Evolutionary conservation across 23 red algal species (phyloP).

Genomic region (Agarophyton chilense): DNA sequence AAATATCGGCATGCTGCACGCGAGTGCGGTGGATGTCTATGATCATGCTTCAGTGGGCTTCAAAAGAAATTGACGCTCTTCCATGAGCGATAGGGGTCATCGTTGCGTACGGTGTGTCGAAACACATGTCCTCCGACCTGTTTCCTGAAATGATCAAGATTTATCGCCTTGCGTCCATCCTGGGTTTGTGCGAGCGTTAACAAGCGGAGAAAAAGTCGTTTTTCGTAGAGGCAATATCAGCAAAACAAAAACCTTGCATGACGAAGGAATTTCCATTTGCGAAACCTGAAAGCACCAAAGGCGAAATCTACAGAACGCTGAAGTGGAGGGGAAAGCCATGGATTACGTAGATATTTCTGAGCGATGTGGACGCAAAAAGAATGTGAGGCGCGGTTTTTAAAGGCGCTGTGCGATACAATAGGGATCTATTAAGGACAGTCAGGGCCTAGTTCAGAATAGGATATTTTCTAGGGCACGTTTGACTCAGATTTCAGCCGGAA

Average conservation of each 20-base stretch:
- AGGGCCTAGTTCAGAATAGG: not conserved
- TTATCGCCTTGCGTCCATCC: constrained; percentile 50
- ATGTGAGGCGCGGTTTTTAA: constrained; percentile 62
- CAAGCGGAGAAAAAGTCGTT: constrained; percentile 41
- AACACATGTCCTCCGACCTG: constrained; percentile 70
- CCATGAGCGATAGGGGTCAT: constrained; percentile 73
- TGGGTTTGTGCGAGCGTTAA: constrained; percentile 69
- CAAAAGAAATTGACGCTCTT: constrained; percentile 63
- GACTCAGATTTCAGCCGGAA: constrained; percentile 11
- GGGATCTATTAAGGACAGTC: not conserved
- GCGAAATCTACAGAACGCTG: constrained; percentile 50
- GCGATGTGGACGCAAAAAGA: constrained; percentile 7
- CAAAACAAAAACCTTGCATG: constrained; percentile 60
- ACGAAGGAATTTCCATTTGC: constrained; percentile 58
- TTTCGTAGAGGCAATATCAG: constrained; percentile 38
- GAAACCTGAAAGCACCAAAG: constrained; percentile 54
- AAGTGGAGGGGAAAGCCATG: constrained; percentile 40
- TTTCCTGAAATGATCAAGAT: constrained; percentile 71
- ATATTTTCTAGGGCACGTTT: constrained; percentile 46
- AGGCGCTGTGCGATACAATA: constrained; percentile 48
- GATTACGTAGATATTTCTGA: constrained; percentile 66
- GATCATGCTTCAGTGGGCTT: constrained; percentile 83
- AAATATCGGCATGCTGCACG: constrained; percentile 56
- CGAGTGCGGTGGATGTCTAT: constrained; percentile 52
- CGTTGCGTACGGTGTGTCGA: constrained; percentile 65